phyloP scores from a whole-genome alignment of 495 filamentous ascomycete genomes.

The Xylaria bambusicola region DNA sequence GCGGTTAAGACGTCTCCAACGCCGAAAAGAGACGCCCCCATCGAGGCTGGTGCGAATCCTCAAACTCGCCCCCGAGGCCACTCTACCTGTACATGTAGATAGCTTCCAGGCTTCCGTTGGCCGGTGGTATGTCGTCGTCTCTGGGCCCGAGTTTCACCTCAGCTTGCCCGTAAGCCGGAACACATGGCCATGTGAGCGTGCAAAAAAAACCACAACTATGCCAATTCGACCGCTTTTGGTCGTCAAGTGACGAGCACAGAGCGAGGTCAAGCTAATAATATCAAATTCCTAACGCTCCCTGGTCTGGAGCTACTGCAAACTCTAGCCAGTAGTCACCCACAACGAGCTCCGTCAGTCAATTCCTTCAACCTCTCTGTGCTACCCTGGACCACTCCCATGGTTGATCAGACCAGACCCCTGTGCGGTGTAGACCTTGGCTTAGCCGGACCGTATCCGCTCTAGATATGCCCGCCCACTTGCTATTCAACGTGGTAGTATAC shows the following conservation, averaged over 20 bases:
- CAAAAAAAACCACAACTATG: not conserved
- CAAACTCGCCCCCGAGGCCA: constrained; percentile 19
- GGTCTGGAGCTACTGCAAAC: constrained; percentile 25
- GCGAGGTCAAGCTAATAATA: constrained; percentile 34
- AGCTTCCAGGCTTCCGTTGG: too few relatives aligned
- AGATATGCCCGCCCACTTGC: constrained; percentile 40
- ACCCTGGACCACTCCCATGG: constrained; percentile 38
- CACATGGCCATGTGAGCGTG: not conserved
- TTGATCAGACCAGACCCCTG: constrained; percentile 37
- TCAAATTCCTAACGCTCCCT: constrained; percentile 23
- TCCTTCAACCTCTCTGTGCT: constrained; percentile 33
- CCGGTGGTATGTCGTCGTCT: not conserved
- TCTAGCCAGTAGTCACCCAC: constrained; percentile 20
- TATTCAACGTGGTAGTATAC: constrained; percentile 31
- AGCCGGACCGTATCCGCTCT: constrained; percentile 40
- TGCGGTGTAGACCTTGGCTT: constrained; percentile 38
- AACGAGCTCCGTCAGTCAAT: constrained; percentile 30
- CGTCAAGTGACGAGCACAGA: constrained; percentile 17
- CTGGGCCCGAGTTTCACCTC: not conserved
- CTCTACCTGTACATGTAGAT: constrained; percentile 4
- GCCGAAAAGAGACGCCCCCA: constrained; percentile 9
- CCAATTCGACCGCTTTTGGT: not conserved
- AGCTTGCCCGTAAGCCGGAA: not conserved
- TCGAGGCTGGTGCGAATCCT: constrained; percentile 16
- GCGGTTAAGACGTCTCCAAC: constrained; percentile 22